Evolutionary conservation across 441 rosid species (phyloP).

Genomic region (Adansonia rubrostipa): DNA sequence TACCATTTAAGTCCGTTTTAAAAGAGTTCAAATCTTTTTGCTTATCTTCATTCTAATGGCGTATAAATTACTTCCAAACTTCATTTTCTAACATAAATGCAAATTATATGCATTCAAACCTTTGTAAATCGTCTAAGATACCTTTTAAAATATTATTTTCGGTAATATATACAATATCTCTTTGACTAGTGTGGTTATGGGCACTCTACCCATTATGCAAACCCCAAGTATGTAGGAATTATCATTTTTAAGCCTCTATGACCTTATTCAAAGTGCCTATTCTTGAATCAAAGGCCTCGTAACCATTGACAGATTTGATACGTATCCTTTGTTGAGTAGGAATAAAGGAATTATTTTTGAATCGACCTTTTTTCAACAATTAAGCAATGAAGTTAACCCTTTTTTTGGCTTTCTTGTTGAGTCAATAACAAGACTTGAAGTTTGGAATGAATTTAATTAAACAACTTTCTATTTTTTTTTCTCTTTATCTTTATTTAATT

Average conservation of each 20-base stretch:
- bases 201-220: background rate
- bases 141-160: background rate
- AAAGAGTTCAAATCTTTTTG: too few species aligned
- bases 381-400: background rate
- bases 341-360: background rate
- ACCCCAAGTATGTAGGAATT: background rate
- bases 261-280: background rate
- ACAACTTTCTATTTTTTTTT: background rate
- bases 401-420: conserved; percentile 9
- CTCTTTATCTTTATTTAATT: conserved; percentile 11
- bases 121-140: too few species aligned
- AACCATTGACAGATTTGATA: background rate
- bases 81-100: too few species aligned
- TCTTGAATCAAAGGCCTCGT: background rate
- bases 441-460: background rate
- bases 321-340: background rate
- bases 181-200: background rate
- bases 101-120: too few species aligned
- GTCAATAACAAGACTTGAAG: conserved; percentile 12
- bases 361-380: background rate
- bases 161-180: background rate
- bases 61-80: too few species aligned
- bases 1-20: too few species aligned
- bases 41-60: too few species aligned
- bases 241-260: background rate